Evolutionary conservation across 805 yeast genomes (phyloP).

Genomic region (Monosporozyma unispora): DNA sequence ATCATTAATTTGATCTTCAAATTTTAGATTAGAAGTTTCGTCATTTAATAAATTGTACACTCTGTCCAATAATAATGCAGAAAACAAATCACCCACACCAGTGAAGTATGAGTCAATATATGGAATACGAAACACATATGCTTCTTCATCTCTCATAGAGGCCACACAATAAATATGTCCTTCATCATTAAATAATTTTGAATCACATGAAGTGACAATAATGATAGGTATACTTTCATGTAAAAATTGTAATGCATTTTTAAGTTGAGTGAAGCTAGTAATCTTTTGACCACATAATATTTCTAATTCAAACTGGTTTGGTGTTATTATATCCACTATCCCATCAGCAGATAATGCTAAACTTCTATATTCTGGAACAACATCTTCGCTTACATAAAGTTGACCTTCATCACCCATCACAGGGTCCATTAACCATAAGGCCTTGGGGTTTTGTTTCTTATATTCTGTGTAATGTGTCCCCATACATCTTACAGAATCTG

Average conservation of each 20-base stretch:
- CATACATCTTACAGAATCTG: constrained; percentile 37
- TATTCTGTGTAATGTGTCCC: constrained; percentile 33
- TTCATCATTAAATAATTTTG: constrained; percentile 19
- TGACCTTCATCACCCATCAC: constrained; percentile 76
- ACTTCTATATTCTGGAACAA: constrained; percentile 48
- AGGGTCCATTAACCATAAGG: constrained; percentile 60
- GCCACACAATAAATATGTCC: constrained; percentile 37
- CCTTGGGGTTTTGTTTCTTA: constrained; percentile 29
- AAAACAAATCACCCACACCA: constrained; percentile 89
- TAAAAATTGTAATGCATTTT: constrained; percentile 38
- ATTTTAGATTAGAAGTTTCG: constrained; percentile 2
- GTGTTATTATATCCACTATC: constrained; percentile 67
- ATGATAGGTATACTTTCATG: constrained; percentile 32
- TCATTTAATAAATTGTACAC: constrained; percentile 29
- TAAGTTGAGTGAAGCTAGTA: constrained; percentile 31
- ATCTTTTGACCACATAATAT: constrained; percentile 49
- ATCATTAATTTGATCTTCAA: constrained; percentile 23
- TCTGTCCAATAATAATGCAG: constrained; percentile 67
- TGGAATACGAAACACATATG: constrained; percentile 39
- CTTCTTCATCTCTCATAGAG: constrained; percentile 27
- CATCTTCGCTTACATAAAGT: constrained; percentile 51
- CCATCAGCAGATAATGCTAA: constrained; percentile 34
- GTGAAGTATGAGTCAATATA: constrained; percentile 75
- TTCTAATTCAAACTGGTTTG: constrained; percentile 86
- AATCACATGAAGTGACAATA: constrained; percentile 21